Conservation (phyloP, 1,139 yeast species). For the Kodamaea anthophila region DNA sequence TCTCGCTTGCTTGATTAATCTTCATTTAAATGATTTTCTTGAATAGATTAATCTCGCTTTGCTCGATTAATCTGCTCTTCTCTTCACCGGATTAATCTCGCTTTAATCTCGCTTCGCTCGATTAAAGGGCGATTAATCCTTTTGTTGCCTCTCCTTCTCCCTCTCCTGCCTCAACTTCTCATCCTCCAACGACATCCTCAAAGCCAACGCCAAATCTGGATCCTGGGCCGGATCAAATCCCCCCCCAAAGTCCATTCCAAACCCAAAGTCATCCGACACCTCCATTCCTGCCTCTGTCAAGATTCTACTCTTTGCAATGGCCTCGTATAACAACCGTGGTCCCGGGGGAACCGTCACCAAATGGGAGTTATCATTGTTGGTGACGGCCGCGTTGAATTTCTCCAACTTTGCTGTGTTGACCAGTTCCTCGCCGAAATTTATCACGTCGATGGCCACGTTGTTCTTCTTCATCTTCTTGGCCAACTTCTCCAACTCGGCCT, state of each 20-base stretch:
- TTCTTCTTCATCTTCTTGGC: conserved; percentile 94
- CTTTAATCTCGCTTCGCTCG: conserved; percentile 1
- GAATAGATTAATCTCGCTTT: too few species aligned
- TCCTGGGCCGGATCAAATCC: conserved; percentile 87
- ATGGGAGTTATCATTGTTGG: conserved; percentile 76
- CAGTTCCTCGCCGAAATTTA: conserved; percentile 88
- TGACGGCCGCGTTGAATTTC: conserved; percentile 70
- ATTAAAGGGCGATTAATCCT: conserved; percentile 12
- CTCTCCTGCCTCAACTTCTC: conserved; percentile 74
- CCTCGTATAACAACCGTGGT: conserved; percentile 71
- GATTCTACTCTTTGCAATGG: conserved; percentile 63
- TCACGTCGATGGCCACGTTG: conserved; percentile 81
- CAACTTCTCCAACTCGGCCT: conserved; percentile 69
- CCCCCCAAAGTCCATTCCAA: conserved; percentile 43
- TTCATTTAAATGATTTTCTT: too few species aligned
- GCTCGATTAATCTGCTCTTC: too few species aligned
- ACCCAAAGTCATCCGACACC: conserved; percentile 29
- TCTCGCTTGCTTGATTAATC: too few species aligned
- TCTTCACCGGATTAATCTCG: too few species aligned
- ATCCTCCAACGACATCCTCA: conserved; percentile 78
- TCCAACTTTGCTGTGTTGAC: conserved; percentile 75
- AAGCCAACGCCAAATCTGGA: conserved; percentile 94
- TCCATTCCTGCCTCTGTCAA: conserved; percentile 52
- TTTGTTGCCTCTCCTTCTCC: conserved; percentile 33
- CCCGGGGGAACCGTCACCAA: conserved; percentile 87